Percentiles rank a stretch among this genome's conserved stretches.
phyloP scores from a whole-genome alignment of 768 basidiomycete genomes.

The Chalciporus pseudorubinellus region DNA sequence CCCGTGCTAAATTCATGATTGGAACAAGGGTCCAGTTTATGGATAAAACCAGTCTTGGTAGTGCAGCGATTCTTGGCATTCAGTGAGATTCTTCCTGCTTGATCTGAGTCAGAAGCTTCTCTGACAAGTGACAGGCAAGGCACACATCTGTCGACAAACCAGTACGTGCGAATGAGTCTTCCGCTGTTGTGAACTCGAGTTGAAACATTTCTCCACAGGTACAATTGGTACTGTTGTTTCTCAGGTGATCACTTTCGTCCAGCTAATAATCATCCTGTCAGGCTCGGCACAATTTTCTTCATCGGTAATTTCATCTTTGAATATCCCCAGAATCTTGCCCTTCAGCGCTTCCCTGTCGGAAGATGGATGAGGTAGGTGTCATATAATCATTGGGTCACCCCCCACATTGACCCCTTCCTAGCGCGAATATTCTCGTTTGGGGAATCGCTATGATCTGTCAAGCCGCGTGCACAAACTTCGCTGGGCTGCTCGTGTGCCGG shows the following conservation, averaged over 20 bases:
- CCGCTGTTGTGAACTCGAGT: background rate
- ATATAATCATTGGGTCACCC: background rate
- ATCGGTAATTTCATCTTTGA: constrained; percentile 68
- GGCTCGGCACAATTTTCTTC: constrained; percentile 78
- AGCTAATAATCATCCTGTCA: constrained; percentile 22
- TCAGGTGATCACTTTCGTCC: background rate
- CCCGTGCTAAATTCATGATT: background rate
- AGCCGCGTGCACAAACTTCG: constrained; percentile 71
- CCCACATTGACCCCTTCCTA: constrained; percentile 20
- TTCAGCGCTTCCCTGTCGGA: constrained; percentile 72
- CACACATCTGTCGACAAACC: constrained; percentile 60
- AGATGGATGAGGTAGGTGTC: constrained; percentile 71
- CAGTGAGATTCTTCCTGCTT: constrained; percentile 37
- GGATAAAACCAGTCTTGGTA: constrained; percentile 73
- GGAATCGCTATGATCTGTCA: constrained; percentile 56
- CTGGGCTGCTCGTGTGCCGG: constrained; percentile 59
- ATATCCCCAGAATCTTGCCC: constrained; percentile 69
- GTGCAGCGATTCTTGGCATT: constrained; percentile 68
- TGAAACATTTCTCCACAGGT: constrained; percentile 36
- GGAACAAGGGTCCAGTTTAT: constrained; percentile 68
- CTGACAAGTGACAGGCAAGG: constrained; percentile 41
- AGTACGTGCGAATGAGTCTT: constrained; percentile 40
- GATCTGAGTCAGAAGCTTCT: background rate
- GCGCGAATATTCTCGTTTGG: constrained; percentile 69
- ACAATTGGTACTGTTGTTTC: constrained; percentile 51